Conservation (phyloP, 2,329 filamentous ascomycete species). For the Dothideomycetidae sp. region DNA sequence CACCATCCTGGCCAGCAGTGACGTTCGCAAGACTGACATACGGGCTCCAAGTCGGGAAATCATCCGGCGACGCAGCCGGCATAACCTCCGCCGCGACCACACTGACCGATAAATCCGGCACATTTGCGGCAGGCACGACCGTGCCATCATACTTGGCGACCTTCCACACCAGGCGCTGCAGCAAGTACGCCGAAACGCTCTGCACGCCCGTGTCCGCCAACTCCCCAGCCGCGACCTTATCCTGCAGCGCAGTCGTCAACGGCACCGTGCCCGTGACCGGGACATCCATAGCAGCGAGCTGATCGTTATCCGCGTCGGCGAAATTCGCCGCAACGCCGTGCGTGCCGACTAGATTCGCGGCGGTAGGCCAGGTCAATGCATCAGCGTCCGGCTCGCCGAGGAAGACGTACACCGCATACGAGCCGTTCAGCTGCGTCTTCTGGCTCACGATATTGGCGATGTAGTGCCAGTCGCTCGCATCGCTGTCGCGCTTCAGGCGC, state of each 20-base stretch:
- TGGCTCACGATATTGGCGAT: slow-evolving; percentile 50
- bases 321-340: slow-evolving; percentile 40
- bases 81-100: slow-evolving; percentile 26
- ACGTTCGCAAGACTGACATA: too few relatives aligned
- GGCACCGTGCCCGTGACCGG: slow-evolving; percentile 30
- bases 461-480: slow-evolving; percentile 47
- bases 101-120: slow-evolving; percentile 26
- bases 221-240: slow-evolving; percentile 20
- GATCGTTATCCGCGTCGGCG: slow-evolving; percentile 16
- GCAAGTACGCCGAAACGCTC: slow-evolving; percentile 20
- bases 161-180: slow-evolving; percentile 22
- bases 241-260: slow-evolving; percentile 29
- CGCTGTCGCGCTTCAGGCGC: slow-evolving; percentile 20
- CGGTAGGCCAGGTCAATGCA: slow-evolving; percentile 35
- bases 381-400: slow-evolving; percentile 39
- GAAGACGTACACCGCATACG: slow-evolving; percentile 56
- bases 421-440: slow-evolving; percentile 45
- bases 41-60: too few relatives aligned
- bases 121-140: slow-evolving; percentile 19
- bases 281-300: slow-evolving; percentile 13
- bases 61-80: slow-evolving; percentile 21
- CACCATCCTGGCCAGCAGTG: too few relatives aligned
- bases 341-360: slow-evolving; percentile 45
- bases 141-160: slow-evolving; percentile 23
- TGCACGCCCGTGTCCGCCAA: slow-evolving; percentile 20